phyloP scores from a whole-genome alignment of 2,329 filamentous ascomycete species.

The Cercospora sp. region DNA sequence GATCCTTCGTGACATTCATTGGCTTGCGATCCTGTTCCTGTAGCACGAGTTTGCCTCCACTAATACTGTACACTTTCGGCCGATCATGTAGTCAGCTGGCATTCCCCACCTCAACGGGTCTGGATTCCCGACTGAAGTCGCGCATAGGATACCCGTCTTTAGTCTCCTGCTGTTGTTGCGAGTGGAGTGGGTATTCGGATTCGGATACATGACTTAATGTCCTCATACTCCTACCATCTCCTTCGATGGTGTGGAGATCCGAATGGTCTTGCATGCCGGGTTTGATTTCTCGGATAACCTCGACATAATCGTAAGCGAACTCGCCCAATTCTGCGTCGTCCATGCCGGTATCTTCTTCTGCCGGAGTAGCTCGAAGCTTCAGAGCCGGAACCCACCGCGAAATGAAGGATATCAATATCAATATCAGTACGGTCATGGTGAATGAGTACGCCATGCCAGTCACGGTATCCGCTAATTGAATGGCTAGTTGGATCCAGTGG shows the following conservation, averaged over 20 bases:
- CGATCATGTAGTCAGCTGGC: constrained; percentile 14
- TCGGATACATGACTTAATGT: constrained; percentile 12
- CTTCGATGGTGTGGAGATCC: constrained; percentile 8
- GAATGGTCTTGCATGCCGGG: constrained; percentile 21
- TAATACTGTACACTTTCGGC: constrained; percentile 7
- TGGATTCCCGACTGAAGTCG: constrained; percentile 10
- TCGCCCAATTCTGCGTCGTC: constrained; percentile 88
- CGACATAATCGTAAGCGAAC: constrained; percentile 94
- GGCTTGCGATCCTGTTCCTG: background rate
- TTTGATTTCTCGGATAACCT: constrained; percentile 70
- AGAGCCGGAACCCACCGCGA: constrained; percentile 78
- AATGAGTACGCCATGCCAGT: constrained; percentile 78
- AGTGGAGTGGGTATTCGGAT: constrained; percentile 9
- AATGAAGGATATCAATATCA: constrained; percentile 59
- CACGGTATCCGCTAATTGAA: constrained; percentile 80
- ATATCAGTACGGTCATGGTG: constrained; percentile 71
- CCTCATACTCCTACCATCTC: constrained; percentile 6
- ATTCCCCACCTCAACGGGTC: background rate
- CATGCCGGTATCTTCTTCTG: constrained; percentile 80
- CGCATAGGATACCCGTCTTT: constrained; percentile 14
- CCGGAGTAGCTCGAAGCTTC: constrained; percentile 69
- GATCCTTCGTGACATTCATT: background rate
- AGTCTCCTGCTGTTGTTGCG: constrained; percentile 8
- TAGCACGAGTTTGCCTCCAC: constrained; percentile 1
- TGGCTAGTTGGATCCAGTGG: constrained; percentile 79